Evolutionary conservation across 2,329 filamentous ascomycete species (phyloP).

Genomic region (Colletotrichum sp.): DNA sequence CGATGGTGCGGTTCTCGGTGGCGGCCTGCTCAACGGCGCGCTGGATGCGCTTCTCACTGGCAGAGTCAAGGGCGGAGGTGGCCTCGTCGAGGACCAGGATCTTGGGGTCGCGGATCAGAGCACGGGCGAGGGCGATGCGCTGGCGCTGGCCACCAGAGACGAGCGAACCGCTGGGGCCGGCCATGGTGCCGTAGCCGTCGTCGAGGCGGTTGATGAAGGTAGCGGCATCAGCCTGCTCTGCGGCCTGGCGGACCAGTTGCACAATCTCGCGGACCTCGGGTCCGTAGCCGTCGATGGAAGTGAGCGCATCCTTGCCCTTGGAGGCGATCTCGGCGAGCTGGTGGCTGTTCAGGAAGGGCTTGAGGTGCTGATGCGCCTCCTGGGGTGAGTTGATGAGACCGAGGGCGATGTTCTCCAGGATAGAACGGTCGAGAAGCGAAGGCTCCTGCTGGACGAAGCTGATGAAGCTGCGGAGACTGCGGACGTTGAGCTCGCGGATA

Average conservation of each 20-base stretch:
- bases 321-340: conserved; percentile 49
- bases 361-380: conserved; percentile 36
- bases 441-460: conserved; percentile 38
- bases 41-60: conserved; percentile 52
- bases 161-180: conserved; percentile 50
- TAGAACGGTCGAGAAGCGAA: conserved; percentile 36
- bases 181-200: conserved; percentile 49
- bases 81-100: conserved; percentile 59
- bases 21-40: conserved; percentile 38
- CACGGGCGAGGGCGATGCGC: conserved; percentile 53
- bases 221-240: conserved; percentile 58
- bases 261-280: conserved; percentile 46
- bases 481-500: conserved; percentile 39
- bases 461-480: conserved; percentile 33
- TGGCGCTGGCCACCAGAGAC: conserved; percentile 59
- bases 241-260: conserved; percentile 47
- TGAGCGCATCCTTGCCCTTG: conserved; percentile 27
- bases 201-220: conserved; percentile 54
- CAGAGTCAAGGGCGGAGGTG: conserved; percentile 55
- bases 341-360: conserved; percentile 42
- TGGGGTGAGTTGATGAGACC: conserved; percentile 41
- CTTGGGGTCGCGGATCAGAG: conserved; percentile 52
- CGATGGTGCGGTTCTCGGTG: conserved; percentile 61
- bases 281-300: conserved; percentile 23
- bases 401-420: conserved; percentile 48